Evolutionary conservation across 371 early-diverging fungal species (phyloP), one percentile per base, ranked within the genome.

Genomic region (Saksenaea oblongispora): DNA sequence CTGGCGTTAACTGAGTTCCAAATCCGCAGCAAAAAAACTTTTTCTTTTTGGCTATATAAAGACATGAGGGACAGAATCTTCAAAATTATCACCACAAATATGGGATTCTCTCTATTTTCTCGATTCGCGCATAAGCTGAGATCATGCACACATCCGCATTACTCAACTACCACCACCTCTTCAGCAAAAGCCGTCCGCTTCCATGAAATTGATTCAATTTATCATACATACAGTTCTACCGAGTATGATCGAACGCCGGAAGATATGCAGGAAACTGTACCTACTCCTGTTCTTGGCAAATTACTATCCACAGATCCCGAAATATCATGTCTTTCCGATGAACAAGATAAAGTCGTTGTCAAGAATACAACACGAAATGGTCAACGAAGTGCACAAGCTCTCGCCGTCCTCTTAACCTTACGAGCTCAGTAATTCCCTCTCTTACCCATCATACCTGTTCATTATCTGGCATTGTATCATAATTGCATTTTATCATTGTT

Each of bases 81-180:
- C 31, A 31, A 31, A 22, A 7, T 18, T 2, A 8, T 22, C 51
- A 47, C 11, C 10, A 47, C 22, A 1, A 47, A n/a, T 22, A 47
- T 47, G 51, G 51, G 51, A 47, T 47, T 47, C 22, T 47, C 51
- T 18, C 11, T 47, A 17, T 47, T 47, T 47, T 47, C 51, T 47
- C 51, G 51, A 47, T 47, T 47, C 27, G 51, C 51, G 51, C 51
- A 47, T 47, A 47, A 47, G 22, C 51, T 47, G 11, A n/a, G 51
- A 22, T 22, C 22, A 10, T 47, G 51, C 11, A 18, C 51, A 10
- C 51, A 47, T 47, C 0, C 51, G 5, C 22, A n/a, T 47, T 47
- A 47, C 24, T 47, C 51, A 10, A 22, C 51, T 4, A 31, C 31
- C 7, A 31, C 31, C 51, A 5, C 51, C 17, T 22, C 51, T 22